Evolutionary conservation across 192 early-diverging fungal genomes (phyloP).

Genomic region (Coemansia sp.): DNA sequence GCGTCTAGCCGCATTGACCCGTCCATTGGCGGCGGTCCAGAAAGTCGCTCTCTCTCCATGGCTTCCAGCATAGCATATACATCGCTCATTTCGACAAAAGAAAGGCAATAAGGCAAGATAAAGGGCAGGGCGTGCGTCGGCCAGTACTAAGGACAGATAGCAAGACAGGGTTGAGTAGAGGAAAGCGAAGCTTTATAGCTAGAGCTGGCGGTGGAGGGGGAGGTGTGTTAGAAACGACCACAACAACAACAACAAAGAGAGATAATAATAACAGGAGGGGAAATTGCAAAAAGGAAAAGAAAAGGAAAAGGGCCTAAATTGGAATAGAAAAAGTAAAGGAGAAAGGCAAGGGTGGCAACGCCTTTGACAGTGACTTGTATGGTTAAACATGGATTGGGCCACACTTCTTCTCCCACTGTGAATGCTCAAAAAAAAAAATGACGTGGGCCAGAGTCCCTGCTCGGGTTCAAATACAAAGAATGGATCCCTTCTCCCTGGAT

Average conservation of each 20-base stretch:
- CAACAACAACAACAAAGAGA: background rate
- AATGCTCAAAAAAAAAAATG: background rate
- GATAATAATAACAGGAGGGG: background rate
- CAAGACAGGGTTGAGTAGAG: background rate
- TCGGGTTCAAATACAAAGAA: background rate
- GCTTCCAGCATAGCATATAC: slow-evolving; percentile 50
- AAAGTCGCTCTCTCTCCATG: slow-evolving; percentile 50
- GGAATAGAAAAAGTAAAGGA: background rate
- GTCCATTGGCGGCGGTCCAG: slow-evolving; percentile 54
- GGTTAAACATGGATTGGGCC: background rate
- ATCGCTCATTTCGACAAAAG: slow-evolving; percentile 45
- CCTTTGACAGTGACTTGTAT: background rate
- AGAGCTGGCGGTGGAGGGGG: background rate
- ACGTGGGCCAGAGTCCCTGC: background rate
- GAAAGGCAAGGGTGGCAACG: background rate
- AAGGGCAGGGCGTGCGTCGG: slow-evolving; percentile 1
- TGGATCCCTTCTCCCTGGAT: background rate
- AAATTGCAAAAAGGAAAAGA: slow-evolving; percentile 8
- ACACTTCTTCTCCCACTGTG: background rate
- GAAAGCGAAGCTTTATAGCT: background rate
- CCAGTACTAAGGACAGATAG: background rate
- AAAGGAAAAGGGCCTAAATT: background rate
- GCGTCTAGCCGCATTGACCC: slow-evolving; percentile 48
- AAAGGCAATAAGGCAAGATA: background rate
- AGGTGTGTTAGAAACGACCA: background rate